phyloP scores from a whole-genome alignment of 2,329 filamentous ascomycete species.

The Curvularia sp. region DNA sequence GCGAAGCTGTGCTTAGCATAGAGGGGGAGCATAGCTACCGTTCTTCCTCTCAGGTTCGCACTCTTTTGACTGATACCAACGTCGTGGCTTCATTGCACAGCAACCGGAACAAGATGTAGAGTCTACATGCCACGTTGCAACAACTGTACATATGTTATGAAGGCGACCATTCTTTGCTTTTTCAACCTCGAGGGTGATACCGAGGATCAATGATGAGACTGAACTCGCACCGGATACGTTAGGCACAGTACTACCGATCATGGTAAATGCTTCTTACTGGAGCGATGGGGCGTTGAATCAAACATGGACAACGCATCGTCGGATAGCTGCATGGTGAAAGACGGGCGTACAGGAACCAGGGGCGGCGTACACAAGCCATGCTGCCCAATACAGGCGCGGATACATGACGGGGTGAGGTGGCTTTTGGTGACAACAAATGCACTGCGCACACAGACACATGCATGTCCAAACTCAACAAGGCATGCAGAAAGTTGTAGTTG shows the following conservation, averaged over 20 bases:
- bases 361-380: constrained; percentile 24
- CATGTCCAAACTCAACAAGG: background rate
- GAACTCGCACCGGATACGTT: background rate
- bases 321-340: constrained; percentile 25
- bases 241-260: background rate
- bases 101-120: constrained; percentile 2
- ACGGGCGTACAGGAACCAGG: constrained; percentile 31
- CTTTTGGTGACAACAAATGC: constrained; percentile 14
- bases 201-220: background rate
- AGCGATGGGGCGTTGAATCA: constrained; percentile 2
- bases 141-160: background rate
- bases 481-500: background rate
- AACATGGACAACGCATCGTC: constrained; percentile 23
- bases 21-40: background rate
- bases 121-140: background rate
- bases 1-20: background rate
- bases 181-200: background rate
- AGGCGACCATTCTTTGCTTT: background rate
- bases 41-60: background rate
- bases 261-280: background rate
- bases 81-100: constrained; percentile 23
- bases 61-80: constrained; percentile 11
- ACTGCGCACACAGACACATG: constrained; percentile 14
- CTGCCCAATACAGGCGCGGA: constrained; percentile 25
- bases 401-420: constrained; percentile 15